These are phyloP conservation scores for Penicillium ochrochloron DNA, from an alignment of 495 filamentous ascomycete species.

Conservation along the genomic window DNA sequence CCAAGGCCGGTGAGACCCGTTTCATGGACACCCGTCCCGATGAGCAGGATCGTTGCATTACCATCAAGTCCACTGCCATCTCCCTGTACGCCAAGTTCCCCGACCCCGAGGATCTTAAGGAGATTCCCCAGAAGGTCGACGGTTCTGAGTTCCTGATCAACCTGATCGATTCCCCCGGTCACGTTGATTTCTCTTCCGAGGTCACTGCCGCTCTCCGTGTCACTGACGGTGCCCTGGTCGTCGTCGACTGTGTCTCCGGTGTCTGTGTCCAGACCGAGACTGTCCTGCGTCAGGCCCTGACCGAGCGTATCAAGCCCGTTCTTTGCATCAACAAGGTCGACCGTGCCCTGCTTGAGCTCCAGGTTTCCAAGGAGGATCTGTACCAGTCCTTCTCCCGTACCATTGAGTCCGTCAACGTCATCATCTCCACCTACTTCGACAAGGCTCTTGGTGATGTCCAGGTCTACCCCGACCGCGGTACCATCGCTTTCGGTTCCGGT, in stretches of 20 bases:
- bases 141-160: constrained; percentile 99
- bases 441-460: constrained; percentile 96
- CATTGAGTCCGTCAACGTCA: constrained; percentile 99
- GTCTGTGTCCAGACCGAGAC: constrained; percentile 99
- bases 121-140: constrained; percentile 85
- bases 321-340: constrained; percentile 99
- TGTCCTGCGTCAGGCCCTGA: constrained; percentile 97
- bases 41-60: constrained; percentile 99
- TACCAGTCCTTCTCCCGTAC: constrained; percentile 99
- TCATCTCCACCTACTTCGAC: constrained; percentile 98
- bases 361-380: constrained; percentile 97
- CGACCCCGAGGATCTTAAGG: constrained; percentile 88
- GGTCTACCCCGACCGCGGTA: constrained; percentile 95
- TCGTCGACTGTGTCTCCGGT: constrained; percentile 99
- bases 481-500: constrained; percentile 98
- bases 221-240: constrained; percentile 98
- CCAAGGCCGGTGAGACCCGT: constrained; percentile 93
- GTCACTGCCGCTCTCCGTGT: constrained; percentile 99
- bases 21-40: constrained; percentile 97
- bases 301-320: constrained; percentile 99
- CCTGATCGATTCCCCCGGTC: constrained; percentile 99
- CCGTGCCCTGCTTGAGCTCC: constrained; percentile 96
- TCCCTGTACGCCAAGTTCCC: constrained; percentile 89
- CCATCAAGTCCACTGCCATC: constrained; percentile 99
- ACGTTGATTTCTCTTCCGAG: constrained; percentile 99